A percentile compares a stretch with the other conserved stretches of the same genome.
Conservation (phyloP, 1,284 basidiomycete genomes). For the Coniferiporia sulphurascens region DNA sequence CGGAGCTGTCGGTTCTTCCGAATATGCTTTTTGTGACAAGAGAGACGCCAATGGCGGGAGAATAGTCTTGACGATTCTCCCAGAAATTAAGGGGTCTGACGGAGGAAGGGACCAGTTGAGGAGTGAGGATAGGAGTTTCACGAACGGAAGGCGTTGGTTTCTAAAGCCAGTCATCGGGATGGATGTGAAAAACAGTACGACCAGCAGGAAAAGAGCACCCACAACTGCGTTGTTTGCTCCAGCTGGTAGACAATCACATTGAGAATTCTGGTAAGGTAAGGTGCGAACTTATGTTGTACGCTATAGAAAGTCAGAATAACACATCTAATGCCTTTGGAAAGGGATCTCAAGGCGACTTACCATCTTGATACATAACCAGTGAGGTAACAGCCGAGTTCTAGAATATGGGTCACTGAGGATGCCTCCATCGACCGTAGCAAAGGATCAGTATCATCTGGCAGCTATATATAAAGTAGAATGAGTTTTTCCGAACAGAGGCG, state of each 20-base stretch:
- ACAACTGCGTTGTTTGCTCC: conserved; percentile 51
- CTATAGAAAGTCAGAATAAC: conserved; percentile 32
- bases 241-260: conserved; percentile 52
- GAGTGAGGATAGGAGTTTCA: conserved; percentile 40
- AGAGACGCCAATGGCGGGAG: conserved; percentile 47
- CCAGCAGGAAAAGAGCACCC: conserved; percentile 25
- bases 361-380: conserved; percentile 43
- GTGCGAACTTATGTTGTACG: conserved; percentile 43
- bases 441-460: conserved; percentile 44
- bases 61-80: conserved; percentile 51
- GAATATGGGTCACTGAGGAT: conserved; percentile 48
- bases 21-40: conserved; percentile 36
- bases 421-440: conserved; percentile 48
- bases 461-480: conserved; percentile 29
- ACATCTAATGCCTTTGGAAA: conserved; percentile 2
- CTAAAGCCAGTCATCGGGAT: conserved; percentile 28
- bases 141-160: conserved; percentile 37
- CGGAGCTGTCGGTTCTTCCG: conserved; percentile 24
- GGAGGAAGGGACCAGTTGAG: conserved; percentile 42
- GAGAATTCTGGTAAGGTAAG: conserved; percentile 46
- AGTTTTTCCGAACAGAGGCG: background rate
- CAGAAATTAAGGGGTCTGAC: conserved; percentile 45
- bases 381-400: conserved; percentile 48
- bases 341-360: conserved; percentile 31
- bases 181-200: background rate